Evolutionary conservation across 805 yeast genomes (phyloP).

Genomic region (Blastobotrys peoriensis): DNA sequence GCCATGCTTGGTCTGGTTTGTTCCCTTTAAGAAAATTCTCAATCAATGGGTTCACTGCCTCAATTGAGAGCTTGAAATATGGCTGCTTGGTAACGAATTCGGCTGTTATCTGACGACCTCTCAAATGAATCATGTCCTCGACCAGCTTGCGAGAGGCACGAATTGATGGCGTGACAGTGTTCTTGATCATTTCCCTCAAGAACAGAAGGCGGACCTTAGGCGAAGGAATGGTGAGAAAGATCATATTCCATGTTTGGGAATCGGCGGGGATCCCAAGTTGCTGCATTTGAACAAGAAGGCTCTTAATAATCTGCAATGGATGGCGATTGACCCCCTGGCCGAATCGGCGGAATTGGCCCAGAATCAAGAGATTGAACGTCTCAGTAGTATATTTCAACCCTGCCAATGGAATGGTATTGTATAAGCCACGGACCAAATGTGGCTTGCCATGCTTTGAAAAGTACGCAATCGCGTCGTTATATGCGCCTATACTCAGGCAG

Average conservation of each 20-base stretch:
- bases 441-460: conserved; percentile 12
- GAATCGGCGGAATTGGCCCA: conserved; percentile 5
- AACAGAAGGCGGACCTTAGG: conserved; percentile 6
- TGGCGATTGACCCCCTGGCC: conserved; percentile 8
- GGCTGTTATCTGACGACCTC: conserved; percentile 15
- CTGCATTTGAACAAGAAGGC: conserved; percentile 13
- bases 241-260: conserved; percentile 20
- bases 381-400: conserved; percentile 8
- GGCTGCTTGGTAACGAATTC: conserved; percentile 10
- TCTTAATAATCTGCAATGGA: conserved; percentile 11
- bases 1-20: conserved; percentile 18
- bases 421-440: conserved; percentile 17
- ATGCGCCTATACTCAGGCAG: conserved; percentile 14
- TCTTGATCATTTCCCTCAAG: conserved; percentile 13
- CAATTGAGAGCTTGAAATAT: conserved; percentile 9
- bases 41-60: conserved; percentile 11
- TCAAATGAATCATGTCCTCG: conserved; percentile 11
- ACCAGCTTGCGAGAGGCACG: conserved; percentile 14
- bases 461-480: conserved; percentile 19
- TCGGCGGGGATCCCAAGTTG: conserved; percentile 12
- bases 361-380: conserved; percentile 18
- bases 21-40: conserved; percentile 7
- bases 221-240: conserved; percentile 11
- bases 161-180: conserved; percentile 12
- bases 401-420: conserved; percentile 6